Conservation (phyloP, 805 yeast species). For the Kazachstania psychrophila region DNA sequence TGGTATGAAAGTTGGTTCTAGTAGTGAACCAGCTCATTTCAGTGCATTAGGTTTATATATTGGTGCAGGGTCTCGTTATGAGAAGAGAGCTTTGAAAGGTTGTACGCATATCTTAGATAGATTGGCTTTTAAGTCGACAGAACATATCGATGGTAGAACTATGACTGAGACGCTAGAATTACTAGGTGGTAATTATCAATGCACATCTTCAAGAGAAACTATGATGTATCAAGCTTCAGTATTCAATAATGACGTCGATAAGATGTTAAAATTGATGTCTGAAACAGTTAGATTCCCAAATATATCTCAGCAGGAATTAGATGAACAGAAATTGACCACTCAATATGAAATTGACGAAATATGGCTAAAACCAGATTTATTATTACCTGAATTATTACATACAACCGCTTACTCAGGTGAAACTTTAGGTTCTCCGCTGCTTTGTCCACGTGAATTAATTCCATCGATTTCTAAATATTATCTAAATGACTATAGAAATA, state of each 20-base stretch:
- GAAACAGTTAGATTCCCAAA: constrained; percentile 72
- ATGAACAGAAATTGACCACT: constrained; percentile 64
- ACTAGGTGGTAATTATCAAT: constrained; percentile 90
- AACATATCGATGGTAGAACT: constrained; percentile 46
- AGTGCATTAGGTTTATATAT: constrained; percentile 83
- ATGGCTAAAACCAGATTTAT: constrained; percentile 70
- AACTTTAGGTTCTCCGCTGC: constrained; percentile 77
- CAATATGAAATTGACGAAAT: constrained; percentile 78
- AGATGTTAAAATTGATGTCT: constrained; percentile 65
- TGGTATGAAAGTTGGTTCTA: constrained; percentile 78
- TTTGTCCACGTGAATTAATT: constrained; percentile 68
- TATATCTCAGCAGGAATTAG: constrained; percentile 58
- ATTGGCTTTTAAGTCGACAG: constrained; percentile 71
- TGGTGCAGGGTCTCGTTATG: constrained; percentile 85
- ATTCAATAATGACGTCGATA: constrained; percentile 73
- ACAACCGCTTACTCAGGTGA: constrained; percentile 63
- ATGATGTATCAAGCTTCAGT: constrained; percentile 92
- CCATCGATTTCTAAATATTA: constrained; percentile 43
- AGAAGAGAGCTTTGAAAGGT: constrained; percentile 53
- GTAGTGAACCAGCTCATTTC: constrained; percentile 82
- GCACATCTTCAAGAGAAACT: constrained; percentile 85
- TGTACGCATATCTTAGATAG: constrained; percentile 78
- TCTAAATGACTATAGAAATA: constrained; percentile 50
- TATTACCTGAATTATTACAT: constrained; percentile 85
- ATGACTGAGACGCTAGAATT: constrained; percentile 70